phyloP scores from a whole-genome alignment of 331 rosid species.

The Quercus lobata region DNA sequence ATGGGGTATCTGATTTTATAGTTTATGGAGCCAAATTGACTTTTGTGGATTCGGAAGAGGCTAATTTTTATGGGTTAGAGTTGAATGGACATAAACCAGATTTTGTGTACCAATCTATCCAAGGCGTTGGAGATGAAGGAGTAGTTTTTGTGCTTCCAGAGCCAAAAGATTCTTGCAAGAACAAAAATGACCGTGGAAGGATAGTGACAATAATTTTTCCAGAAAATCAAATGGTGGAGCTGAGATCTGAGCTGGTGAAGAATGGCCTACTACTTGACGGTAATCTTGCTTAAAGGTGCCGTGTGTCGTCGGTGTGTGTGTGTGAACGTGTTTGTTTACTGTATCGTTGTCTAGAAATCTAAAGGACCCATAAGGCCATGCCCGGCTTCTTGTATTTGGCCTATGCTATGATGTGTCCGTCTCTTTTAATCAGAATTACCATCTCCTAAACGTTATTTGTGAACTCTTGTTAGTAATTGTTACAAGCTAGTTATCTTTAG shows the following conservation, averaged over 20 bases:
- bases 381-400: no score
- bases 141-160: constrained; percentile 54
- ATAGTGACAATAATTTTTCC: constrained; percentile 61
- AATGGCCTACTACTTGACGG: constrained; percentile 36
- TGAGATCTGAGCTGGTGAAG: constrained; percentile 49
- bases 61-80: constrained; percentile 43
- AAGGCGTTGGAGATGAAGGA: constrained; percentile 90
- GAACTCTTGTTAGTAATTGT: no score
- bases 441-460: no score
- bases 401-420: no score
- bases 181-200: constrained; percentile 35
- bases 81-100: constrained; percentile 42
- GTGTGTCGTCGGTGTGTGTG: background rate
- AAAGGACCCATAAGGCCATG: no score
- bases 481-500: no score
- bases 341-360: background rate
- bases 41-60: constrained; percentile 60
- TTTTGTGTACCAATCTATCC: constrained; percentile 40
- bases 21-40: constrained; percentile 85
- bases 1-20: constrained; percentile 54
- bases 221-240: constrained; percentile 42
- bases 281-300: background rate
- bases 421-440: no score
- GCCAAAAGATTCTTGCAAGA: constrained; percentile 14
- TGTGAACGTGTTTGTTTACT: no score